Conservation (phyloP, 2,329 filamentous ascomycete species). For the Zymoseptoria pseudotritici region DNA sequence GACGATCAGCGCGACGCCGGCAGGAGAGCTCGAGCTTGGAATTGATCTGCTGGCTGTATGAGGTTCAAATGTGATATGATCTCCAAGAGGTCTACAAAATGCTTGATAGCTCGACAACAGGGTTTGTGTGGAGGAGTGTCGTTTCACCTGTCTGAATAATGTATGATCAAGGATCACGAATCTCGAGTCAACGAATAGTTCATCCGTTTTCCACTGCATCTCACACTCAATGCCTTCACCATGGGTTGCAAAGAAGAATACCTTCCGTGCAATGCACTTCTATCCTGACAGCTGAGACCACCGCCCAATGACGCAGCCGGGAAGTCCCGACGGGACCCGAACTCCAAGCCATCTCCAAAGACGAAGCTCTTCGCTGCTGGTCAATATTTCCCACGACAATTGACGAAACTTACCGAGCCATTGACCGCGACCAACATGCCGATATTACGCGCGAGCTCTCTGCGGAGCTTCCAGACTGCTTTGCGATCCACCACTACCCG, state of each 20-base stretch:
- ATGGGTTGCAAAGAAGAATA: not conserved
- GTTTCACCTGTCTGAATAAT: not conserved
- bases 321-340: not conserved
- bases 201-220: not conserved
- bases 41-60: not conserved
- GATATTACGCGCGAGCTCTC: conserved; percentile 19
- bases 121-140: not conserved
- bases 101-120: not conserved
- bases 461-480: conserved; percentile 17
- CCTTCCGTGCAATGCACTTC: too few relatives aligned
- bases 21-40: not conserved
- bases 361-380: not conserved
- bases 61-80: not conserved
- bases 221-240: not conserved
- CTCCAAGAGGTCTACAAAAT: not conserved
- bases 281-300: not conserved
- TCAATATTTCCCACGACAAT: not conserved
- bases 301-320: not conserved
- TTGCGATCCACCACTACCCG: conserved; percentile 13
- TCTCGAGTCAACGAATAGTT: not conserved
- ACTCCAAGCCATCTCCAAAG: not conserved
- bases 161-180: not conserved
- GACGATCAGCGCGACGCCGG: not conserved
- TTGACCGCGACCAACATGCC: conserved; percentile 14
- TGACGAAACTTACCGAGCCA: conserved; percentile 3